These are phyloP conservation scores for Globisporangium sylvaticum DNA, from an alignment of 352 stramenopile species.

Conservation along the genomic window DNA sequence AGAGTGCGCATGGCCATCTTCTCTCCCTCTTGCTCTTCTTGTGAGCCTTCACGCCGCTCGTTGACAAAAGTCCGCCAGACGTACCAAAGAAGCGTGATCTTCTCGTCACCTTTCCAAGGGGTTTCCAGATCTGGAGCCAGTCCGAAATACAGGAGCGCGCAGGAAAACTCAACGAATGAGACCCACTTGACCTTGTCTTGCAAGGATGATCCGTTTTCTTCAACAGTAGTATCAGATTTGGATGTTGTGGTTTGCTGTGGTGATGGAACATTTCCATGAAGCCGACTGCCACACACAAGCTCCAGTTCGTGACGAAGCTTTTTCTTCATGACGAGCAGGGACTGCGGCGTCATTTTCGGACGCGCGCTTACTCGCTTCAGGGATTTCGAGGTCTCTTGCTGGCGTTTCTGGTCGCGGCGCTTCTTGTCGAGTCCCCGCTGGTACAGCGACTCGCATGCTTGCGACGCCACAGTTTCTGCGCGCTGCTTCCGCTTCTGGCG, in stretches of 20 bases:
- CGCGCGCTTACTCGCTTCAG: slow-evolving; percentile 20
- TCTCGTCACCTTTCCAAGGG: slow-evolving; percentile 24
- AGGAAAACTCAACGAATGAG: slow-evolving; percentile 55
- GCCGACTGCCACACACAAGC: slow-evolving; percentile 24
- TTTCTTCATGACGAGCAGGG: slow-evolving; percentile 33
- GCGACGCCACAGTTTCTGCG: slow-evolving; percentile 18
- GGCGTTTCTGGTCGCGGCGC: slow-evolving; percentile 21
- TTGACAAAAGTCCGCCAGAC: slow-evolving; percentile 35
- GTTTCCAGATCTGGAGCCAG: slow-evolving; percentile 41
- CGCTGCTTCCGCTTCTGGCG: slow-evolving; percentile 16
- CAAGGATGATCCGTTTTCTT: neutral
- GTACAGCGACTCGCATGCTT: slow-evolving; percentile 52
- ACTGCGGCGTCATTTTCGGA: slow-evolving; percentile 34
- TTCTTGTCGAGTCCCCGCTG: slow-evolving; percentile 38
- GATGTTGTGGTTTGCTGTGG: neutral
- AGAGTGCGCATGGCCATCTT: slow-evolving; percentile 13
- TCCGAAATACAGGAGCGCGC: slow-evolving; percentile 51
- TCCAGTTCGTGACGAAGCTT: slow-evolving; percentile 31
- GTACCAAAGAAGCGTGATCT: slow-evolving; percentile 48
- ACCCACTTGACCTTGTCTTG: slow-evolving; percentile 1
- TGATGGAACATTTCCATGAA: neutral
- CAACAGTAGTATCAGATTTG: neutral
- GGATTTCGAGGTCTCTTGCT: slow-evolving; percentile 19
- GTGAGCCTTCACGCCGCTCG: slow-evolving; percentile 14
- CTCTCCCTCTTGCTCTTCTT: slow-evolving; percentile 2